phyloP scores from a whole-genome alignment of 1,284 basidiomycete species.

The Leccinum laetum region DNA sequence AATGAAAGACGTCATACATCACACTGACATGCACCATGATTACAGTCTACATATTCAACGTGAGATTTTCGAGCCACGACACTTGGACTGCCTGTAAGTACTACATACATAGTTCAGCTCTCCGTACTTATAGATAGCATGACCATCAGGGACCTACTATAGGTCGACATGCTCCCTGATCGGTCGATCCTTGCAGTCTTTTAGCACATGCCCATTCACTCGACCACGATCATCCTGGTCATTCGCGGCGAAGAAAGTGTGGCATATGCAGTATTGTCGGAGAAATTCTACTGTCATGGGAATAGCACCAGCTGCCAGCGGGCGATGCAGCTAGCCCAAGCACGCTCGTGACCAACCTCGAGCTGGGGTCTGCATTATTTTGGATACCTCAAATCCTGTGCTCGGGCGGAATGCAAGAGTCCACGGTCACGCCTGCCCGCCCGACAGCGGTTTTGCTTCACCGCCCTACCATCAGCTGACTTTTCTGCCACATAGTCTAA shows the following conservation, averaged over 20 bases:
- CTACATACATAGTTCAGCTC: neutral
- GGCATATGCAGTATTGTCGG: neutral
- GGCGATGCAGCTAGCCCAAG: neutral
- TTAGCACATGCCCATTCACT: neutral
- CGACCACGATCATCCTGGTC: neutral
- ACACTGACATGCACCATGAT: neutral
- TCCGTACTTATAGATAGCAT: neutral
- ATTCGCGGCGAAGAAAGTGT: neutral
- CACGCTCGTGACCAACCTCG: neutral
- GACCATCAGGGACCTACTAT: neutral
- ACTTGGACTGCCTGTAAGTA: neutral
- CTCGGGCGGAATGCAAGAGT: neutral
- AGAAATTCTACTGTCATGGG: constrained; percentile 8
- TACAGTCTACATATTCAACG: neutral
- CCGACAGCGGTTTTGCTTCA: neutral
- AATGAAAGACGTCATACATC: neutral
- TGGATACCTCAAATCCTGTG: neutral
- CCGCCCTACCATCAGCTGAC: constrained; percentile 13
- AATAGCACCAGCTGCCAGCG: neutral
- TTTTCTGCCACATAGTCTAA: neutral
- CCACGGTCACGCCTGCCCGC: constrained; percentile 8
- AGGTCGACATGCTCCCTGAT: neutral
- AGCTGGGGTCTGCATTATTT: neutral
- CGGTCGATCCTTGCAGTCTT: neutral
- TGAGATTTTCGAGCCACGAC: neutral